Base-by-base conservation (phyloP, 768 basidiomycete genomes). In the Kwoniella bestiolae region DNA sequence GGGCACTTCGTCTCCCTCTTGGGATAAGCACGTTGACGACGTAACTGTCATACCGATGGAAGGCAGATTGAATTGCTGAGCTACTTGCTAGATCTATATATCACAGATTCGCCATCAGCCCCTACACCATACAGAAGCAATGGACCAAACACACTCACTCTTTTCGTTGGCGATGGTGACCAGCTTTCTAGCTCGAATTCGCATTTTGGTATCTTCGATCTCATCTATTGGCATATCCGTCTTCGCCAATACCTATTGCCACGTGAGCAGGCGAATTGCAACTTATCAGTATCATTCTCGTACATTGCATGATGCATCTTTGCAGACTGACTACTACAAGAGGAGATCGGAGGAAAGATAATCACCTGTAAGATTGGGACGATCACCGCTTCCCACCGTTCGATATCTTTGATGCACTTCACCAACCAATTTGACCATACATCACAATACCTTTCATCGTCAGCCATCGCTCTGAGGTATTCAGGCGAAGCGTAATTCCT, bases 221-320 rank as follows among this genome's bases (percentile, higher is more conserved):
- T 55, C 47, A 34, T 72, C 60, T 8, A 71, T 45, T 3, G 73
- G 52, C 67, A 77, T 74, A 31, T 74, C 70, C 2, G 73, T 74
- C 44, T 63, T 66, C 6, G 73, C 58, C 18, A 77, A 64, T 7
- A 74, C 31, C 75, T 76, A 47, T 16, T 29, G 8, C 38, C 38
- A 41, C 12, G 18, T 12, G 50, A 34, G 23, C 25, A 25, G 16
- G 9, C 6, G 26, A 34, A 14, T 41, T 44, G 52, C 52, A 55
- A 11, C 52, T n/a, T 55, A 9, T 34, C 50, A 25, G 28, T 9
- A 5, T 45, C 38, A 14, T 41, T 41, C 18, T 41, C 38, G 38
- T 5, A 41, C 12, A 41, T 41, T 41, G 12, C 8, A 41, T 14
- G 4, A 41, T 41, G 38, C 38, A 41, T 41, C 38, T 41, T 41